These are phyloP conservation scores for Cardamine occulta DNA, from an alignment of 345 rosid genomes.

Conservation along the genomic window DNA sequence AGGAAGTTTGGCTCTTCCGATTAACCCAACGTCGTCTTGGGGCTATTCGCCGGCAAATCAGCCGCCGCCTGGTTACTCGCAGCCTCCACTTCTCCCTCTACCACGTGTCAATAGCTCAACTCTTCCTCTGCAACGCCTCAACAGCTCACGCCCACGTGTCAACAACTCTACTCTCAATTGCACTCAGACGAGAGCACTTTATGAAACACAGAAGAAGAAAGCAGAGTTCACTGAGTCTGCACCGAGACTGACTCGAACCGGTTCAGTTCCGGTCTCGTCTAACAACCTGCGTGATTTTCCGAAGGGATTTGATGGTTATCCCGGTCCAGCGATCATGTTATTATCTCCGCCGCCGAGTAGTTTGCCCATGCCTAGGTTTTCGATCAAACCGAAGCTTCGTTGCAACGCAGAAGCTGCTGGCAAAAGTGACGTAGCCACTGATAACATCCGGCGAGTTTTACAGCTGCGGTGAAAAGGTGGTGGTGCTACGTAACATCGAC, in stretches of 20 bases:
- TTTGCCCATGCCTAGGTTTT: conserved; percentile 74
- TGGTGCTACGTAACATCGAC: conserved; percentile 18
- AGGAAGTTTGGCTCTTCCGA: conserved; percentile 50
- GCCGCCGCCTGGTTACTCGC: conserved; percentile 45
- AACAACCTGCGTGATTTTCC: conserved; percentile 58
- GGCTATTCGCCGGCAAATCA: conserved; percentile 35
- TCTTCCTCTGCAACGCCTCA: conserved; percentile 46
- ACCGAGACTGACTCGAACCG: conserved; percentile 35
- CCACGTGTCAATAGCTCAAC: conserved; percentile 51
- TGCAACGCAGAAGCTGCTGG: conserved; percentile 63
- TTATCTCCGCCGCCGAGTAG: conserved; percentile 76
- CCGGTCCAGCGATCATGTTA: conserved; percentile 48
- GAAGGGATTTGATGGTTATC: conserved; percentile 45
- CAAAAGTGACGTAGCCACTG: conserved; percentile 61
- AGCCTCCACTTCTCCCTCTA: conserved; percentile 76
- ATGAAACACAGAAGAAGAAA: conserved; percentile 28
- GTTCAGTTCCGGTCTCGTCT: conserved; percentile 38
- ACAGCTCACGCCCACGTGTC: conserved; percentile 42
- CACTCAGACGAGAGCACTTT: not conserved
- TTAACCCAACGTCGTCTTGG: conserved; percentile 33
- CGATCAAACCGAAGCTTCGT: conserved; percentile 57
- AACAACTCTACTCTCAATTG: conserved; percentile 29
- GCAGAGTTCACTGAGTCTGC: conserved; percentile 1
- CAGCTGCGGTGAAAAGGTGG: conserved; percentile 57
- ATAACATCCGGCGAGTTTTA: conserved; percentile 64